phyloP scores from a whole-genome alignment of 2,329 filamentous ascomycete genomes.

The Trichoderma afroharzianum region DNA sequence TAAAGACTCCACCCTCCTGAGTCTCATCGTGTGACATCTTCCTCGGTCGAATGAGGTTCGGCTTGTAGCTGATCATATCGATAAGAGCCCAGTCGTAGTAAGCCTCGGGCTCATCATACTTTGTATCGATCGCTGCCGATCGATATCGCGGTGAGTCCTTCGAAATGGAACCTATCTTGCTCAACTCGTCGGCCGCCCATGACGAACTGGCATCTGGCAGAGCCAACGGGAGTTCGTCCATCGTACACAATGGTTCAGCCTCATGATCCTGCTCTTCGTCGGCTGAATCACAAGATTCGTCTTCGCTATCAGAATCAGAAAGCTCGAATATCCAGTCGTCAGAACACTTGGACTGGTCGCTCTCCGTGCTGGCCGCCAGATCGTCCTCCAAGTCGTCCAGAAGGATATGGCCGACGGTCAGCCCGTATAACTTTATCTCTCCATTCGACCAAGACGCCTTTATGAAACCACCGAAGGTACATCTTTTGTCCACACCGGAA shows the following conservation, averaged over 20 bases:
- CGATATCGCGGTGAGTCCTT: background rate
- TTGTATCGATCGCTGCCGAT: background rate
- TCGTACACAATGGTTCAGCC: background rate
- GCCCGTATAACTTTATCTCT: background rate
- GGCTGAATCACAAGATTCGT: rapidly evolving
- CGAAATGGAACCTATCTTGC: background rate
- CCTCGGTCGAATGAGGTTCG: background rate
- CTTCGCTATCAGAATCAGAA: background rate
- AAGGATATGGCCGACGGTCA: background rate
- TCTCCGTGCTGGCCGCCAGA: background rate
- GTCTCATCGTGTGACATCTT: background rate
- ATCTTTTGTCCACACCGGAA: too few species aligned
- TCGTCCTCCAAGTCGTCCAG: background rate
- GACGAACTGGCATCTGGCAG: background rate
- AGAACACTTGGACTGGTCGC: background rate
- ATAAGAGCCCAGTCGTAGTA: background rate
- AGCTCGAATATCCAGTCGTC: background rate
- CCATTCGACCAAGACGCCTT: background rate
- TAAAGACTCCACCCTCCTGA: background rate
- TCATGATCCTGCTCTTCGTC: background rate
- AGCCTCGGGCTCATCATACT: background rate
- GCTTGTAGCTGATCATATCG: background rate
- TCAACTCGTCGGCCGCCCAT: background rate
- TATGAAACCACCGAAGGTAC: background rate
- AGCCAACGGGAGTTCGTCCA: background rate